A percentile compares a stretch with the other conserved stretches of the same genome.
Conservation (phyloP, 2,329 filamentous ascomycete species). For the Pseudogymnoascus sp. region DNA sequence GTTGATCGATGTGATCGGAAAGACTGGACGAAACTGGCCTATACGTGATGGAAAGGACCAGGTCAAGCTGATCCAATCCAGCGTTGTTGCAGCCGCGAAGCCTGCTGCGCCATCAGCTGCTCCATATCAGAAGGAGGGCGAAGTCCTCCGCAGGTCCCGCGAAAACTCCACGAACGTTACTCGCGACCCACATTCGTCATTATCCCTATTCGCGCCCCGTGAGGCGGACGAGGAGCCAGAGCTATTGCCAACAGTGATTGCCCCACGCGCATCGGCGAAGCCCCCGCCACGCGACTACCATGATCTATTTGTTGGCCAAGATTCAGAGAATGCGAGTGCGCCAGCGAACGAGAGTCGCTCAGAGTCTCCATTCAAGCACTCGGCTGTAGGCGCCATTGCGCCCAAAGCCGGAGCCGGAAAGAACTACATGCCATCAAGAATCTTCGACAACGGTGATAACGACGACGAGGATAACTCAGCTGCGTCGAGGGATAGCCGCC, state of each 20-base stretch:
- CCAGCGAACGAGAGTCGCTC: conserved; percentile 15
- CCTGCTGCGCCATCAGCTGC: conserved; percentile 26
- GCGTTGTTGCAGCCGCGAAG: conserved; percentile 41
- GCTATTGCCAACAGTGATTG: conserved; percentile 40
- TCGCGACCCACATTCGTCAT: conserved; percentile 59
- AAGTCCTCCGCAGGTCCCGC: conserved; percentile 37
- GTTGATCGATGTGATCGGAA: conserved; percentile 87
- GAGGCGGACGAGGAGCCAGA: conserved; percentile 47
- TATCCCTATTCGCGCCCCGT: conserved; percentile 66
- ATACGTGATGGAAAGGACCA: conserved; percentile 84
- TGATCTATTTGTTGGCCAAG: conserved; percentile 57
- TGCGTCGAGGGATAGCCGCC: conserved; percentile 10
- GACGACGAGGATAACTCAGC: conserved; percentile 16
- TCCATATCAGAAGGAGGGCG: conserved; percentile 25
- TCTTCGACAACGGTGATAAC: conserved; percentile 52
- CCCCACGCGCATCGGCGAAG: conserved; percentile 60
- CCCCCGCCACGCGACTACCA: conserved; percentile 56
- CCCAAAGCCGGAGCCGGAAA: conserved; percentile 50
- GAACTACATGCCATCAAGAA: conserved; percentile 53
- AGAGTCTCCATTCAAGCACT: conserved; percentile 16
- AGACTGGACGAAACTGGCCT: conserved; percentile 86
- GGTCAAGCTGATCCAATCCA: conserved; percentile 61
- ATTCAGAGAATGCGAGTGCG: conserved; percentile 20
- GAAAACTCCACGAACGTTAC: conserved; percentile 45
- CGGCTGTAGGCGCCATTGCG: conserved; percentile 25